Conservation (phyloP, 352 stramenopile genomes). For the Phytophthora macrochlamydospora region DNA sequence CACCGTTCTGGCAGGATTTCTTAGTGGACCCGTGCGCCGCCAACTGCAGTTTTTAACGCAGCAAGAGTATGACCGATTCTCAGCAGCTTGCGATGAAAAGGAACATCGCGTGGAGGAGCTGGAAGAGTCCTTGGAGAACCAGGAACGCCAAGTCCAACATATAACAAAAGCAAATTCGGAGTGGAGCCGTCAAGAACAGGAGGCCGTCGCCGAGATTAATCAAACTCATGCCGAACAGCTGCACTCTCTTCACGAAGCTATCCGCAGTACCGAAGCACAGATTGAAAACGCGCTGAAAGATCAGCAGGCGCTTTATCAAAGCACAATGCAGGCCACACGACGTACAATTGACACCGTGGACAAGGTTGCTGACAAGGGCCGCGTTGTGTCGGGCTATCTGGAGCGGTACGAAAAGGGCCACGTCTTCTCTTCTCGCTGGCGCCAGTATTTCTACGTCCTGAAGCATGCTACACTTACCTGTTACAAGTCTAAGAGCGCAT, state of each 20-base stretch:
- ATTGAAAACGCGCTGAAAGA: constrained; percentile 59
- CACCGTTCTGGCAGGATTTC: constrained; percentile 62
- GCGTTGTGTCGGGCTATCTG: constrained; percentile 70
- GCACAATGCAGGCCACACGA: constrained; percentile 77
- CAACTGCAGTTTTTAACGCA: constrained; percentile 51
- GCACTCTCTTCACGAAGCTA: constrained; percentile 40
- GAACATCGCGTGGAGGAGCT: constrained; percentile 54
- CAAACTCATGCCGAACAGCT: constrained; percentile 47
- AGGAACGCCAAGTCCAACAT: constrained; percentile 51
- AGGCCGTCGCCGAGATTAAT: constrained; percentile 54
- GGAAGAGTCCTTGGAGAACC: constrained; percentile 50
- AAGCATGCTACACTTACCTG: constrained; percentile 70
- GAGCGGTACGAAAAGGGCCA: constrained; percentile 79
- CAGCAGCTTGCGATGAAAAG: constrained; percentile 51
- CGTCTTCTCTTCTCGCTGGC: constrained; percentile 76
- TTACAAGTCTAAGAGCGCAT: constrained; percentile 79
- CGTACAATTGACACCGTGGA: constrained; percentile 82
- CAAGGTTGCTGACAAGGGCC: constrained; percentile 66
- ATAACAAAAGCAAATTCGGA: constrained; percentile 55
- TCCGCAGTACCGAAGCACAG: constrained; percentile 40
- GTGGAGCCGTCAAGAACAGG: constrained; percentile 52
- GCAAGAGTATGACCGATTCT: constrained; percentile 72
- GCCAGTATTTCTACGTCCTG: constrained; percentile 80
- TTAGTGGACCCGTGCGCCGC: constrained; percentile 54
- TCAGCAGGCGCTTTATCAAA: constrained; percentile 73